A percentile compares a stretch with the other conserved stretches of the same genome.
phyloP scores from a whole-genome alignment of 1,284 basidiomycete species.

The Ceratobasidium theobromae region DNA sequence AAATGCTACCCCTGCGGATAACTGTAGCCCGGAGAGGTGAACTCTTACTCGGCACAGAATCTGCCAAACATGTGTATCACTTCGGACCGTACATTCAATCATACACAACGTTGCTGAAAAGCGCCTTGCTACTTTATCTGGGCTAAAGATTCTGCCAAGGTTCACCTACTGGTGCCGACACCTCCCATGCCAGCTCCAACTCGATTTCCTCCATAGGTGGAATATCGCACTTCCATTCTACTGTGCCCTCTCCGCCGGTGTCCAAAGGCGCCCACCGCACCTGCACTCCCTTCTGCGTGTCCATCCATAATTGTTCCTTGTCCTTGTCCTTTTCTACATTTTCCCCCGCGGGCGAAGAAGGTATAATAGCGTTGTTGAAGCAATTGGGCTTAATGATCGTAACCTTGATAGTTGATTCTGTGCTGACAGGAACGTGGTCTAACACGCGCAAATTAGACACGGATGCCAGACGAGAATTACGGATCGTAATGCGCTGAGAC shows the following conservation, averaged over 20 bases:
- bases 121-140: no score
- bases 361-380: slow-evolving; percentile 12
- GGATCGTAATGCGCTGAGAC: slow-evolving; percentile 37
- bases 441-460: slow-evolving; percentile 35
- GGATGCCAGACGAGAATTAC: slow-evolving; percentile 35
- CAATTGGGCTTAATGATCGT: slow-evolving; percentile 35
- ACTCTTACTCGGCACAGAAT: no score
- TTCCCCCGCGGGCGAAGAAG: background rate
- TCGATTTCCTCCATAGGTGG: slow-evolving; percentile 33
- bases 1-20: no score
- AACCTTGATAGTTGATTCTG: slow-evolving; percentile 38
- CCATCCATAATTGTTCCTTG: slow-evolving; percentile 6
- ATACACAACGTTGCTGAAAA: no score
- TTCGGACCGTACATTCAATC: no score
- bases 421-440: slow-evolving; percentile 38
- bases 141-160: slow-evolving; percentile 34
- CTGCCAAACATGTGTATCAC: no score
- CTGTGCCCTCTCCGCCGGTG: slow-evolving; percentile 35
- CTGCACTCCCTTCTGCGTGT: slow-evolving; percentile 24
- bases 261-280: slow-evolving; percentile 23
- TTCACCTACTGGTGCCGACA: slow-evolving; percentile 35
- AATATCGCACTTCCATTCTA: slow-evolving; percentile 38
- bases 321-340: slow-evolving; percentile 12
- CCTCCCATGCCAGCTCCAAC: slow-evolving; percentile 37
- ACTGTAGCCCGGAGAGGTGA: no score